Evolutionary conservation across 1,284 basidiomycete genomes (phyloP).

Genomic region (Irpex lacteus): DNA sequence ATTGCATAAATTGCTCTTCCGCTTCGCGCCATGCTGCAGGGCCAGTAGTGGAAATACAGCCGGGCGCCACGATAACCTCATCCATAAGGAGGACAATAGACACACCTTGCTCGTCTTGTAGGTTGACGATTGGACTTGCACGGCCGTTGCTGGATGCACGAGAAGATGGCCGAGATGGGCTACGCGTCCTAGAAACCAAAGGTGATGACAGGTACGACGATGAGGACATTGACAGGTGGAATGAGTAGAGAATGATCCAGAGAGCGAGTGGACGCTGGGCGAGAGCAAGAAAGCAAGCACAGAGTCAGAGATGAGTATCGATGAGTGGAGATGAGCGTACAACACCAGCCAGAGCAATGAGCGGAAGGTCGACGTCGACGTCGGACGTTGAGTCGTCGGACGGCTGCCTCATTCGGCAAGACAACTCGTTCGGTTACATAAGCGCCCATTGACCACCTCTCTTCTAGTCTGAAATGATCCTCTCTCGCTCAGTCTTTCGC

Average conservation of each 20-base stretch:
- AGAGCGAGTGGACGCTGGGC: neutral
- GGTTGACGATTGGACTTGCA: constrained; percentile 18
- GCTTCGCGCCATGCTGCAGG: too few species aligned
- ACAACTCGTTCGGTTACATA: neutral
- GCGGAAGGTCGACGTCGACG: neutral
- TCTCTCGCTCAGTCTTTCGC: neutral
- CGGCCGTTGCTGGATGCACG: constrained; percentile 16
- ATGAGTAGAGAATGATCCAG: neutral
- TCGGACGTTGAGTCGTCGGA: neutral
- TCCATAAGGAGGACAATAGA: neutral
- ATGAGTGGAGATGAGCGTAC: neutral
- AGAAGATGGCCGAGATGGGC: constrained; percentile 16
- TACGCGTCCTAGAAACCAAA: constrained; percentile 5
- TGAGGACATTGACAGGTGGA: constrained; percentile 12
- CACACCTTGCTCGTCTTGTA: constrained; percentile 18
- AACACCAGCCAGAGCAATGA: neutral
- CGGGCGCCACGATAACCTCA: constrained; percentile 1
- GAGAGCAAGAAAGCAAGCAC: neutral
- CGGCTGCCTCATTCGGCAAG: neutral
- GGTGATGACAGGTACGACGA: constrained; percentile 16
- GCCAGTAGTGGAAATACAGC: neutral
- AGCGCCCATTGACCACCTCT: neutral
- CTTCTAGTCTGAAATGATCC: neutral
- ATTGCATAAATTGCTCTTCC: neutral
- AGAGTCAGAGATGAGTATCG: neutral